phyloP scores from a whole-genome alignment of 2,329 filamentous ascomycete species.

The Conoideocrella luteorostrata region DNA sequence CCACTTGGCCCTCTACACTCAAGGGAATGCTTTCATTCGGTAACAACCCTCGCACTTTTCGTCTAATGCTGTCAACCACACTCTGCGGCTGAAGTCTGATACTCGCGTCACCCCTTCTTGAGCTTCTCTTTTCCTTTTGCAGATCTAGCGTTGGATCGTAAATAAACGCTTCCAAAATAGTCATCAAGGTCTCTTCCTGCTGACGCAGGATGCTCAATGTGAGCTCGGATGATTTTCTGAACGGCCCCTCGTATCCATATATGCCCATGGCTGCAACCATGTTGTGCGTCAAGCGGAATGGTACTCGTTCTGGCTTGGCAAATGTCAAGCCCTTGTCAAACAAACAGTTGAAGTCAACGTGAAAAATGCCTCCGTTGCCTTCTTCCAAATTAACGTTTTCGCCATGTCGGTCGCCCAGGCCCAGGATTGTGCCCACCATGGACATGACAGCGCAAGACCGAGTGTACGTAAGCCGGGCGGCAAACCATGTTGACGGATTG shows the following conservation, averaged over 20 bases:
- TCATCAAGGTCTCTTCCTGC: conserved; percentile 95
- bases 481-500: conserved; percentile 87
- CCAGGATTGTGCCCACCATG: conserved; percentile 96
- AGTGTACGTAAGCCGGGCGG: conserved; percentile 80
- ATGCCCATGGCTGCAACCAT: conserved; percentile 98
- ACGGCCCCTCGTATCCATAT: conserved; percentile 89
- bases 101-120: conserved; percentile 30
- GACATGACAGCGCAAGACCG: conserved; percentile 97
- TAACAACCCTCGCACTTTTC: conserved; percentile 79
- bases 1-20: conserved; percentile 94
- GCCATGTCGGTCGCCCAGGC: conserved; percentile 88
- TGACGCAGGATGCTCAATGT: conserved; percentile 78
- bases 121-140: conserved; percentile 55
- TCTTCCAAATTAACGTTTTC: conserved; percentile 96
- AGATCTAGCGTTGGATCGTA: conserved; percentile 96
- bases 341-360: conserved; percentile 98
- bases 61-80: conserved; percentile 81
- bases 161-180: conserved; percentile 92
- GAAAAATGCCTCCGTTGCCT: conserved; percentile 86
- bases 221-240: conserved; percentile 83
- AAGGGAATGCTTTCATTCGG: conserved; percentile 85
- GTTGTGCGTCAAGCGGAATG: conserved; percentile 95
- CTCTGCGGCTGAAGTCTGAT: conserved; percentile 55
- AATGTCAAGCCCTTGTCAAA: conserved; percentile 98
- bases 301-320: conserved; percentile 87